Evolutionary conservation across 208 protist species (phyloP), one percentile per base, ranked within the genome.

Genomic region (Wallacemonas sp.): DNA sequence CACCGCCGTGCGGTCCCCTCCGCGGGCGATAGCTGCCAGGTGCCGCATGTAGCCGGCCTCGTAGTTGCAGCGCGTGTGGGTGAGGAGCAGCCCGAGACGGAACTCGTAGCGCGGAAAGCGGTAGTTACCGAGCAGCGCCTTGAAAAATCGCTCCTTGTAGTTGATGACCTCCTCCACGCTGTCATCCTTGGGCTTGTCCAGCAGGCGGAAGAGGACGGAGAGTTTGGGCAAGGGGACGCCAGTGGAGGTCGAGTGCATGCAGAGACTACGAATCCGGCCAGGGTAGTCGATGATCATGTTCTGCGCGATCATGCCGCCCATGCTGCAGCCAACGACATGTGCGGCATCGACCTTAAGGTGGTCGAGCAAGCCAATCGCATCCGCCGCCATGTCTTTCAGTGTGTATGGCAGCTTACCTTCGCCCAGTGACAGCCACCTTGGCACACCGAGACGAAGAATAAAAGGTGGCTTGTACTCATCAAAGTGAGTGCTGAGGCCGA

Each of bases 221-320:
- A 30, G 36, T 36, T 60, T 52, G 15, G 63, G 63, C 21, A 68
- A 26, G 2, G 63, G 63, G 36, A 68, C 60, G 13, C 60, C 60
- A 24, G 26, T 52, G n/a, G 60, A 65, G 48, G 29, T 17, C 36
- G 13, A 85, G 58, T 85, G 69, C 36, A 89, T 71, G 38, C 54
- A 83, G 4, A 83, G 48, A 54, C 54, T 71, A 4, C 32, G 53
- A 15, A 79, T 73, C 41, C 65, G 65, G 5, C 59, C 46, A 12
- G 68, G 59, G 29, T 77, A 71, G 30, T 66, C 36, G 32, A 79
- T 63, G 13, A 68, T 61, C 59, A 83, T 69, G 13, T 66, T 22
- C 64, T 83, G 78, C 19, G 59, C 73, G 57, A 83, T 75, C 72
- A 78, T 76, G 29, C 68, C 78, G 42, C 78, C 78, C 73, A 83